Percentiles rank a stretch among this genome's conserved stretches.
phyloP scores from a whole-genome alignment of 2,329 filamentous ascomycete genomes.

The Aschersonia sp. region DNA sequence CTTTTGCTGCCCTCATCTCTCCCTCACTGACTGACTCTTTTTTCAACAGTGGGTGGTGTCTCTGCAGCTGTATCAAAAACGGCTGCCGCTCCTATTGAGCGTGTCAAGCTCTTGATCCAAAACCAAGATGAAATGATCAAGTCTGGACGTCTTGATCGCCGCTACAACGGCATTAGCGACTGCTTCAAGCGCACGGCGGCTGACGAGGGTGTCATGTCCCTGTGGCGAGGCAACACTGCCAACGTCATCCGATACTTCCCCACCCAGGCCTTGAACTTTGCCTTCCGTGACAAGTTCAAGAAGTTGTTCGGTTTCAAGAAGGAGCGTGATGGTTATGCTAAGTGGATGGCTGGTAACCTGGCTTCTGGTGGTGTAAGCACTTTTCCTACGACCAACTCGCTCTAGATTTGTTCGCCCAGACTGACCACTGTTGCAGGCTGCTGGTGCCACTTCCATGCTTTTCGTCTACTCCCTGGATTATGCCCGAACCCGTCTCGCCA shows the following conservation, averaged over 20 bases:
- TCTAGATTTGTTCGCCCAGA: not conserved
- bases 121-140: constrained; percentile 99
- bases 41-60: constrained; percentile 84
- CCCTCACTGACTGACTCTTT: constrained; percentile 5
- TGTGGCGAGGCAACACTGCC: constrained; percentile 99
- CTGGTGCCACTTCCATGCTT: constrained; percentile 98
- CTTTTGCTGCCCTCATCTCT: too few relatives aligned
- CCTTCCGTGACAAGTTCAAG: constrained; percentile 99
- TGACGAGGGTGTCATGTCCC: constrained; percentile 83
- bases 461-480: constrained; percentile 99
- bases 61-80: constrained; percentile 99
- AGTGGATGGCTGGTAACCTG: constrained; percentile 99
- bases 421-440: constrained; percentile 41
- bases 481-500: constrained; percentile 99
- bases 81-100: constrained; percentile 98
- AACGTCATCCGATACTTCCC: constrained; percentile 99
- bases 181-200: constrained; percentile 89
- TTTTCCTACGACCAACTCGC: not conserved
- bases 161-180: constrained; percentile 86
- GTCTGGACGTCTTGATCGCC: constrained; percentile 92
- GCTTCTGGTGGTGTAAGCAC: constrained; percentile 94
- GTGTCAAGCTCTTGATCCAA: constrained; percentile 99
- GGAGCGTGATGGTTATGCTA: constrained; percentile 93
- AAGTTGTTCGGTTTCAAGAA: constrained; percentile 99
- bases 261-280: constrained; percentile 99